These are phyloP conservation scores for Endocalyx cinctus DNA, from an alignment of 2,329 filamentous ascomycete species.

Conservation along the genomic window DNA sequence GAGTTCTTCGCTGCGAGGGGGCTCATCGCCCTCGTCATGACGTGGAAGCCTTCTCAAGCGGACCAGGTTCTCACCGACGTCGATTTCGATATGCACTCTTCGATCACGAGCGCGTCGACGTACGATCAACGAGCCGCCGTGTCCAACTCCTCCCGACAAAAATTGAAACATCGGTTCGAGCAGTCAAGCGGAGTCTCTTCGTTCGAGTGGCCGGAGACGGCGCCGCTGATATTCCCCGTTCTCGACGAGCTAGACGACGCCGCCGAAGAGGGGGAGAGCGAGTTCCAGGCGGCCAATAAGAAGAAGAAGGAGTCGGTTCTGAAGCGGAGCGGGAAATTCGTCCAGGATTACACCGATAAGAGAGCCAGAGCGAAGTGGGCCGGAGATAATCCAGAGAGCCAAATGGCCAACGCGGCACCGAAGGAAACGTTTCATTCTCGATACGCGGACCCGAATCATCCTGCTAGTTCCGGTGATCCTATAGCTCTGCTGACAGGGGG, in stretches of 20 bases:
- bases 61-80: constrained; percentile 2
- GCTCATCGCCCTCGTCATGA: constrained; percentile 4
- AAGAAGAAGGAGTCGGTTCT: constrained; percentile 19
- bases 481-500: no score
- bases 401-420: constrained; percentile 18
- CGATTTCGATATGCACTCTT: constrained; percentile 3
- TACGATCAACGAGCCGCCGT: no score
- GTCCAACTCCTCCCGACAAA: no score
- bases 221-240: constrained; percentile 44
- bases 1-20: constrained; percentile 16
- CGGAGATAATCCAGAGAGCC: constrained; percentile 26
- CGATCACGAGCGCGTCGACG: no score
- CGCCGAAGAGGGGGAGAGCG: constrained; percentile 4
- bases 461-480: no score
- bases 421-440: constrained; percentile 14
- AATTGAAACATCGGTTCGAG: constrained; percentile 24
- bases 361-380: constrained; percentile 38
- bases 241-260: constrained; percentile 31
- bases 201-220: constrained; percentile 40
- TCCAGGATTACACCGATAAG: constrained; percentile 46
- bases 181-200: constrained; percentile 31
- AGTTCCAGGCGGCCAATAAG: no score
- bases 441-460: no score
- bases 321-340: constrained; percentile 27
- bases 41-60: constrained; percentile 2